phyloP scores from a whole-genome alignment of 139 green algal genomes.

The Closterium sp. region DNA sequence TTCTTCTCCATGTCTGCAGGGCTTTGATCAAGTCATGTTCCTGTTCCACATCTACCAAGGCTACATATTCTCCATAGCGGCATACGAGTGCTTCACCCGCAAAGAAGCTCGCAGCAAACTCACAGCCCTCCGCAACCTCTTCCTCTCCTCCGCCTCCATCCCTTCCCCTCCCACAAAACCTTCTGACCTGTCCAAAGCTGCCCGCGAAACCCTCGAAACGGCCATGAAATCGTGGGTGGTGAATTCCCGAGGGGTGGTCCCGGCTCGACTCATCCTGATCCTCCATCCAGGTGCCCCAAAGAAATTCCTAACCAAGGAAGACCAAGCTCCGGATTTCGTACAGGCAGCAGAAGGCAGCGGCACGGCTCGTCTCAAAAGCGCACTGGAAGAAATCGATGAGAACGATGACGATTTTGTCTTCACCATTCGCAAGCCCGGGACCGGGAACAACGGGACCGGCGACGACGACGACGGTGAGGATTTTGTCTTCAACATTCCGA shows the following conservation, averaged over 20 bases:
- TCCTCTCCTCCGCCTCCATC: not conserved
- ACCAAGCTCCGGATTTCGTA: not conserved
- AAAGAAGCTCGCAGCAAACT: not conserved
- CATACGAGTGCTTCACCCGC: not conserved
- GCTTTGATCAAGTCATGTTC: not conserved
- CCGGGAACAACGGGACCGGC: not conserved
- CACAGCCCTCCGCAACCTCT: not conserved
- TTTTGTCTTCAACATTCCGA: not conserved
- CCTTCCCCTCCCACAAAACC: not conserved
- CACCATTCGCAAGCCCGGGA: not conserved
- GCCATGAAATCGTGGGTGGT: not conserved
- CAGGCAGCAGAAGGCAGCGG: not conserved
- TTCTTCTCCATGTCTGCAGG: not conserved
- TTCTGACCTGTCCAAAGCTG: not conserved
- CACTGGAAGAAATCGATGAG: not conserved
- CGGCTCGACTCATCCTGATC: not conserved
- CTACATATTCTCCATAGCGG: not conserved
- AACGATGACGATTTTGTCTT: not conserved
- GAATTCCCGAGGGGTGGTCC: not conserved
- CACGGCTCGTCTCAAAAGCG: not conserved
- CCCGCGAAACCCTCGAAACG: not conserved
- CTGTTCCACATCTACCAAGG: not conserved
- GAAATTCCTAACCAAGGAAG: not conserved
- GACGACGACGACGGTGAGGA: not conserved
- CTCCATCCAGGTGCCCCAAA: not conserved